Base-by-base conservation (phyloP, 805 yeast species). In the Metschnikowia dekortorum region DNA sequence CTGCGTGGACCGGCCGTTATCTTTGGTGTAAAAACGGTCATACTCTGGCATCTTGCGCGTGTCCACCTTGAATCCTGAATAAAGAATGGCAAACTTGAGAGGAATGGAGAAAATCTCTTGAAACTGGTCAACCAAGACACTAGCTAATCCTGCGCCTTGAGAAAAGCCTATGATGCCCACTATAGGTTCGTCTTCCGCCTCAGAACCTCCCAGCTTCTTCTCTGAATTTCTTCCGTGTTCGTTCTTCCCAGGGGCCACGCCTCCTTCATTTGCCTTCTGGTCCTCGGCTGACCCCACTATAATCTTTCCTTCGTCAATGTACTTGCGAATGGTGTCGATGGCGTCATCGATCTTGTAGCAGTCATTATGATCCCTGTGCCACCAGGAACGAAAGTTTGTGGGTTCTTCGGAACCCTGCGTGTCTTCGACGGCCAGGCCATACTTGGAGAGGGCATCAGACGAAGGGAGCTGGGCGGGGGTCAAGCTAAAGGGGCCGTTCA, bases 81-180 rank as follows among this genome's bases (percentile, higher is more conserved):
- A 88, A 40, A 88, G 67, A 6, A 94, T 70, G 13, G 85, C 89
- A 63, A 90, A 89, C 61, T 87, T 82, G 60, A 92, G 54, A 14
- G 60, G 56, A 1, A 60, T 47, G 4, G 81, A 81, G 35, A 82
- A 79, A 38, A 84, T 59, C 26, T 76, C 75, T 22, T 79, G 73
- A 54, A 85, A 82, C 37, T 77, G 75, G 56, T 82, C 81, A 40
- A 87, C 74, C 31, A 90, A 64, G 28, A 88, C 74, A 1, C 92
- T 87, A 1, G 89, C 84, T 34, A 92, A 70, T 1, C 94, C 96
- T 6, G 97, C 96, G 54, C 99, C 99, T 66, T 94, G 98, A 9
- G 95, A 85, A 65, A 92, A 92, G 1, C 97, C 98, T 40, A 94
- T 69, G 18, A 92, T 70, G 6, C 98, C 99, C 22, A 85, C 86